These are phyloP conservation scores for Anthoceros angustus DNA, from an alignment of 225 moss, liverwort and hornwort genomes.

Conservation along the genomic window DNA sequence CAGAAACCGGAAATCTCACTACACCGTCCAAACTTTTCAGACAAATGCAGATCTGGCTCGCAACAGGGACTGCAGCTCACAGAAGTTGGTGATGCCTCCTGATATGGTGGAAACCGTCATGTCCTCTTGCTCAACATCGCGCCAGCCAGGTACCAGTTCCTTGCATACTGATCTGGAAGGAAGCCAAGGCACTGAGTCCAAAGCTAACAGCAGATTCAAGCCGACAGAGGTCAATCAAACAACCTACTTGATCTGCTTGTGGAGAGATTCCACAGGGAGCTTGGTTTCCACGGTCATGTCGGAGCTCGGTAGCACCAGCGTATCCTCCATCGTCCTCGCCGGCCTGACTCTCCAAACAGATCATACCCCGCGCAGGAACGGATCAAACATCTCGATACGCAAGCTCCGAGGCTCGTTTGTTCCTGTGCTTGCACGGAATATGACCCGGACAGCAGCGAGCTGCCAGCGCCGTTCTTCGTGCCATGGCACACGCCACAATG, in stretches of 20 bases:
- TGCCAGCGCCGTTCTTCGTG: too few species aligned
- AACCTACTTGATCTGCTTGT: background rate
- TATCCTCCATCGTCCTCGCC: background rate
- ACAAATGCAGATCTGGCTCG: too few species aligned
- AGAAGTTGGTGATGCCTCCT: conserved; percentile 86
- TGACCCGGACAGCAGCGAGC: too few species aligned
- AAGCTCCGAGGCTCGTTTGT: too few species aligned
- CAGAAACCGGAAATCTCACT: background rate
- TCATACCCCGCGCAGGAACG: too few species aligned
- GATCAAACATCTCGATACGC: too few species aligned
- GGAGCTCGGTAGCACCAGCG: background rate
- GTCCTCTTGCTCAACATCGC: conserved; percentile 32
- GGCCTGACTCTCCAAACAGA: too few species aligned
- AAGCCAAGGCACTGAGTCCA: background rate
- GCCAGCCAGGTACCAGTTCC: conserved; percentile 53
- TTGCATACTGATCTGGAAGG: conserved; percentile 57
- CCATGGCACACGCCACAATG: too few species aligned
- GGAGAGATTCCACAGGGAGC: background rate
- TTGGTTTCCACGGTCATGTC: background rate
- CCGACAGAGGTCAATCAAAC: background rate
- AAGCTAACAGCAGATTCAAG: background rate
- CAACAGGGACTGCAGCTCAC: conserved; percentile 20
- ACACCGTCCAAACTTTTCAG: background rate
- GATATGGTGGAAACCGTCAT: conserved; percentile 55
- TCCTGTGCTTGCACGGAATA: too few species aligned